These are phyloP conservation scores for Rhizopogon roseolus DNA, from an alignment of 768 basidiomycete species.

Conservation along the genomic window DNA sequence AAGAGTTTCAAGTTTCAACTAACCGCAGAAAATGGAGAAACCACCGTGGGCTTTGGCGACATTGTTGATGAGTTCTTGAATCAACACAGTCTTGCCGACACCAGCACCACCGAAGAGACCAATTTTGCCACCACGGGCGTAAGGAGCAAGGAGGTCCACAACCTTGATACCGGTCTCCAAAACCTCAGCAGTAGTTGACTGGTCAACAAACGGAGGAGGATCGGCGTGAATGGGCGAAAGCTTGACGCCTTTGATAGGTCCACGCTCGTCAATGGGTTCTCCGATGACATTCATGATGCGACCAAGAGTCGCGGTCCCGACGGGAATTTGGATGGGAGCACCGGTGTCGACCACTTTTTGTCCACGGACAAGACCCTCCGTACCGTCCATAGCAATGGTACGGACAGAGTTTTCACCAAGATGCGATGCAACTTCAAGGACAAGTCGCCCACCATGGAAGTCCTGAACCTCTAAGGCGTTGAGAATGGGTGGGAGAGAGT, in stretches of 20 bases:
- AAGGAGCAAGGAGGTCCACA: slow-evolving; percentile 98
- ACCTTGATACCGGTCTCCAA: slow-evolving; percentile 99
- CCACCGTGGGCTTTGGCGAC: slow-evolving; percentile 99
- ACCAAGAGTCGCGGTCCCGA: slow-evolving; percentile 90
- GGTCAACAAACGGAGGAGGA: slow-evolving; percentile 95
- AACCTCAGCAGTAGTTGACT: slow-evolving; percentile 98
- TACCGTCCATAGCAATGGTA: slow-evolving; percentile 99
- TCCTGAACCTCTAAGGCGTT: slow-evolving; percentile 98
- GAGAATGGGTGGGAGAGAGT: slow-evolving; percentile 88
- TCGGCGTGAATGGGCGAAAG: slow-evolving; percentile 93
- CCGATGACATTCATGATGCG: slow-evolving; percentile 99
- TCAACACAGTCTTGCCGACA: slow-evolving; percentile 99
- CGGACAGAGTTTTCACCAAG: slow-evolving; percentile 99
- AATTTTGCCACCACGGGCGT: slow-evolving; percentile 99
- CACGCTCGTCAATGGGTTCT: slow-evolving; percentile 99
- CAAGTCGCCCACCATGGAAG: slow-evolving; percentile 92
- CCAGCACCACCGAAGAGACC: slow-evolving; percentile 99
- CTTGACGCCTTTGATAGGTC: slow-evolving; percentile 96
- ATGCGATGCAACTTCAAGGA: slow-evolving; percentile 98
- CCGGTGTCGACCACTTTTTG: slow-evolving; percentile 97
- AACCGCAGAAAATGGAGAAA: slow-evolving; percentile 99
- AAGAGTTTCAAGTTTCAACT: slow-evolving; percentile 15
- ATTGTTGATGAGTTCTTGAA: slow-evolving; percentile 99
- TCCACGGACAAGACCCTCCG: slow-evolving; percentile 99
- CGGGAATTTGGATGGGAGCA: slow-evolving; percentile 93